Percentiles rank a stretch among this genome's conserved stretches.
Conservation (phyloP, 129 eudicot genomes). For the Chrysanthemum makinoi region DNA sequence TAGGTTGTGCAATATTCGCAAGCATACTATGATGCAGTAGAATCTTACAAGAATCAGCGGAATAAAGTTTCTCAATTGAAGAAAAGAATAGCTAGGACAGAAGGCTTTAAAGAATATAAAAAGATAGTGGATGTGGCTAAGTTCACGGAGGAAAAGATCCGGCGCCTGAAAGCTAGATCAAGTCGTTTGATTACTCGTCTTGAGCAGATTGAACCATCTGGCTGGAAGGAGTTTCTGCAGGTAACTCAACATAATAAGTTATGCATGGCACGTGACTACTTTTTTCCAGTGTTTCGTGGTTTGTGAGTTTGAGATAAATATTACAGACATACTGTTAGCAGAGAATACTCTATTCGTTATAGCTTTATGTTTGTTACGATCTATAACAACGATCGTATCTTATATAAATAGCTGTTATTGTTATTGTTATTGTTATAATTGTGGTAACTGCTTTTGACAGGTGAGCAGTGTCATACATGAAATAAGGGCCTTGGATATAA, state of each 20-base stretch:
- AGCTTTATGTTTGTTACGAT: no score
- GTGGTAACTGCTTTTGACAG: conserved; percentile 37
- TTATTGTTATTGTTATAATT: neutral
- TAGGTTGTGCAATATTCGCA: conserved; percentile 66
- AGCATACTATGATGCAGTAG: conserved; percentile 64
- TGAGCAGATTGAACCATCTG: conserved; percentile 97
- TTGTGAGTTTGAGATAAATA: neutral
- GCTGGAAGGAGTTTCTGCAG: conserved; percentile 99
- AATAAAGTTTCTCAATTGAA: conserved; percentile 87
- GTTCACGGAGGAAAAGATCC: conserved; percentile 81
- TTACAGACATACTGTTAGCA: neutral
- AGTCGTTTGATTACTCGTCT: conserved; percentile 68
- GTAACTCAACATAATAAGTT: conserved; percentile 35
- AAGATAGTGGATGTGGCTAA: conserved; percentile 75
- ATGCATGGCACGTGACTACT: neutral
- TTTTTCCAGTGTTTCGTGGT: neutral
- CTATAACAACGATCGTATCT: no score
- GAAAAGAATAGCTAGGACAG: conserved; percentile 81
- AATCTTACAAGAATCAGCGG: conserved; percentile 84
- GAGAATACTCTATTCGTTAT: no score
- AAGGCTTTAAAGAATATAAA: conserved; percentile 93
- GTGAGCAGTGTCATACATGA: conserved; percentile 96
- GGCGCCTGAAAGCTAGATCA: conserved; percentile 75
- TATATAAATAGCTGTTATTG: neutral
- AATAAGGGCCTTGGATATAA: conserved; percentile 88